phyloP scores from a whole-genome alignment of 208 protist species.

The Leptomonas pyrrhocoris region DNA sequence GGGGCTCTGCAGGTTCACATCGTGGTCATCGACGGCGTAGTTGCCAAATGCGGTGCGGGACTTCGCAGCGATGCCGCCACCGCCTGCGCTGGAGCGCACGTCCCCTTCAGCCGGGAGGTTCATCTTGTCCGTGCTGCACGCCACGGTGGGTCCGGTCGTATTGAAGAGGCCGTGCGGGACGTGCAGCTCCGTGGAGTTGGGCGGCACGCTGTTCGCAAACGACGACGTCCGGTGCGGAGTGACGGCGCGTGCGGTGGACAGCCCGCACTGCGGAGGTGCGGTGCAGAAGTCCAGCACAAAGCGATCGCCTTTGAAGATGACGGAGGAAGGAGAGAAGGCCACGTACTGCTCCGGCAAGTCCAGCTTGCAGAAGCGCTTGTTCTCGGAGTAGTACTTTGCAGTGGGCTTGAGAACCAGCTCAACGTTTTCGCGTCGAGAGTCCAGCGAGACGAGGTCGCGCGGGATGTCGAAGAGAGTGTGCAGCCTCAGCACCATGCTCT shows the following conservation, averaged over 20 bases:
- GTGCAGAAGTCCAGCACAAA: slow-evolving; percentile 63
- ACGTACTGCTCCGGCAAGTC: slow-evolving; percentile 49
- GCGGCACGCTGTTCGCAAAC: slow-evolving; percentile 17
- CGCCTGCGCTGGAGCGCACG: neutral
- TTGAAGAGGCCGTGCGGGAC: neutral
- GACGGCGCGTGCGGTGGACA: slow-evolving; percentile 5
- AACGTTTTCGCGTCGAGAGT: slow-evolving; percentile 39
- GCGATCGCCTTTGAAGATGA: slow-evolving; percentile 47
- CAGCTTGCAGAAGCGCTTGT: slow-evolving; percentile 47
- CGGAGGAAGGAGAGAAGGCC: slow-evolving; percentile 45
- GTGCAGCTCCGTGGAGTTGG: slow-evolving; percentile 10
- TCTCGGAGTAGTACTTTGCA: slow-evolving; percentile 61
- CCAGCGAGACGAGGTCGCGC: slow-evolving; percentile 49
- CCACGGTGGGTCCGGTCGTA: neutral
- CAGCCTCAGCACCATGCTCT: slow-evolving; percentile 47
- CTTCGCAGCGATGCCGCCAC: neutral
- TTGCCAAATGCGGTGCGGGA: slow-evolving; percentile 11
- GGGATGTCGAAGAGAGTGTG: slow-evolving; percentile 70
- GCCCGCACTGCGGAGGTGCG: slow-evolving; percentile 10
- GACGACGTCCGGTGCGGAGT: slow-evolving; percentile 24
- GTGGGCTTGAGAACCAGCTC: slow-evolving; percentile 59
- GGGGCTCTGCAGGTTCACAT: slow-evolving; percentile 18
- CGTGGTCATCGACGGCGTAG: slow-evolving; percentile 11
- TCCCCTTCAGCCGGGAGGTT: slow-evolving; percentile 12
- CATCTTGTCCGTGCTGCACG: slow-evolving; percentile 30